Base-by-base conservation (phyloP, 768 basidiomycete species). In the Royoungia palumana region DNA sequence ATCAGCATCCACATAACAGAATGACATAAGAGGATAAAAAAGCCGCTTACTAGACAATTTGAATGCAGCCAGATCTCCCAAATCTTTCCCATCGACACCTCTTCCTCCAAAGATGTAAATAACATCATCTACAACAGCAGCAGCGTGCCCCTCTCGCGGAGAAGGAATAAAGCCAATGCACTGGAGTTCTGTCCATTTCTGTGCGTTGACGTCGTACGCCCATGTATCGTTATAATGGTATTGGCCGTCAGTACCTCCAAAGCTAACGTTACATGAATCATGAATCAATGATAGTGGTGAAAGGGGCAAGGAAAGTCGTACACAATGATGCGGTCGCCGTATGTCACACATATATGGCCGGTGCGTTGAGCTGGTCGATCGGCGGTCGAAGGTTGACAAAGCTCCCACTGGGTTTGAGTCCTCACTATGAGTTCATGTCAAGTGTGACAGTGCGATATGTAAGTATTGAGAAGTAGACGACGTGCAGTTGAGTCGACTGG, bases 221-320 rank as follows among this genome's bases (percentile, higher is more conserved):
- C 96, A 99, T 7, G 94, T 97, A 65, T 99, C 96, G 67, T 98
- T 99, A 72, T 99, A 99, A 65, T 98, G 96, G 69, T 88, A 98
- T 64, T 87, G 83, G n/a, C 94, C 94, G 63, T 99, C 96, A 12
- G 96, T 99, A 40, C 96, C 96, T 27, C 96, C 96, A 58, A 99
- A 98, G 42, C 90, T 94, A 46, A 34, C 10, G 46, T 27, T 53
- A 42, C n/a, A 46, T 21, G n/a, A 36, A 39, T 50, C n/a, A 46
- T 21, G n/a, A 36, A 39, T 50, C n/a, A 59, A 55, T 51, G 9
- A 60, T 52, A 51, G 49, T 32, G 13, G 9, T 28, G 50, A 50
- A n/a, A 59, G 51, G 37, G 51, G 45, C n/a, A 51, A 49, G 45
- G 44, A 60, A 46, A 27, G 40, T 75, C 86, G 44, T 70, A 92